Evolutionary conservation across 495 filamentous ascomycete genomes (phyloP), one percentile per base, ranked within the genome.

Genomic region (Aspergillus heteromorphus): DNA sequence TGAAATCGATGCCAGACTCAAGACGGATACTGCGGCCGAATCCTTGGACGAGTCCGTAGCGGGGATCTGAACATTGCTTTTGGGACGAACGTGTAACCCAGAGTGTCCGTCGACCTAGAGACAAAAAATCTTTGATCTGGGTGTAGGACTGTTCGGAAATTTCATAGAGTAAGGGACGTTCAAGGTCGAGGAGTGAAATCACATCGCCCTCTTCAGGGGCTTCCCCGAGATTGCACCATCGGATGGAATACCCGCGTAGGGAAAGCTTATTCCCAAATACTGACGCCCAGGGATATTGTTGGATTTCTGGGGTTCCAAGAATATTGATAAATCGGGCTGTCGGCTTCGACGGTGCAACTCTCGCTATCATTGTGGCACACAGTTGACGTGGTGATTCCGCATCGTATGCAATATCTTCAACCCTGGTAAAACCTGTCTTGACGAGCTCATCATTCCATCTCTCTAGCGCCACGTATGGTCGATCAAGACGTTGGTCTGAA

Each of bases 361-460:
- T 45, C 13, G 42, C 10, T 14, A 45, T 6, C 17, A 45, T 45
- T 5, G 20, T 45, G 13, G 42, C 42, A 14, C 13, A 23, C 13
- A 45, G 3, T 14, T 45, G 42, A n/a, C 2, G 20, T 21, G 42
- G 42, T 9, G 19, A 21, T 7, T 45, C 42, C 0, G 25, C 23
- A n/a, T 45, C 42, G 11, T 23, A 23, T 10, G 19, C 7, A 10
- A 45, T 1, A 0, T 14, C 42, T n/a, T 75, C 59, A 0, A 67
- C 56, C 10, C 69, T 68, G 2, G 53, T 60, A 27, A 75, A 73
- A 2, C 67, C 70, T 4, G 65, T 63, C 23, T 48, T 48, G 1
- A 49, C 19, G 5, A 77, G 56, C 42, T 68, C 63, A 0, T 42
- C n/a, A 23, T 70, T 16, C 73, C 72, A 76, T 23, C 59, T 34